Evolutionary conservation across 2,329 filamentous ascomycete genomes (phyloP), one percentile per base, ranked within the genome.

Genomic region (Trichoderma simmonsii): DNA sequence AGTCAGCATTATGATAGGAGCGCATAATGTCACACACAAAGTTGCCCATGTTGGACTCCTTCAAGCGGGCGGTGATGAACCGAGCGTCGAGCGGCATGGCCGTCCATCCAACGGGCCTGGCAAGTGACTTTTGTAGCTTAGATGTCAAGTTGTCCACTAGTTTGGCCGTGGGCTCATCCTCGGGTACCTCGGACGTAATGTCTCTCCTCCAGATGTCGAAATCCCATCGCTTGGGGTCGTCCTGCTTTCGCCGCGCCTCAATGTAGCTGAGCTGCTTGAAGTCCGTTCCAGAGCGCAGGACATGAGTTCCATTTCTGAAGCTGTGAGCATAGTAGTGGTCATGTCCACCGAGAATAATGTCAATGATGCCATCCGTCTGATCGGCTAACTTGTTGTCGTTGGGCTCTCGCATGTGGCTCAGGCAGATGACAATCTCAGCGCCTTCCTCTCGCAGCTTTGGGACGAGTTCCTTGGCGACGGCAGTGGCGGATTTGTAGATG

Each of bases 21-120:
- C 93, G 88, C 93, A 97, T 97, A 28, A 98, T 87, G 79, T 98
- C 94, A 81, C 93, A 96, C 3, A 97, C 92, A 80, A 97, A 97
- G 81, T 97, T 97, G 1, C 92, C 94, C 15, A 97, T 83, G 78
- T 97, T 98, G 70, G 92, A 94, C 81, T 97, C 94, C 60, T 84
- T 86, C 24, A 89, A 84, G 12, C 94, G 87, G 0, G 97, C 93
- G 0, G 93, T 97, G 18, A 90, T 92, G 81, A 97, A 98, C 2
- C 94, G 91, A 2, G 92, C 93, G 79, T 98, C 95, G 0, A 98
- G 87, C 0, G 94, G 93, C 1, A 90, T 91, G 0, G 91, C 90
- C 0, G 94, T 97, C 82, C 93, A 97, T 3, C 94, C 94, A 34
- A 97, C 85, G 0, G 94, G 91, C 80, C 94, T 95, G 71, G 94